These are phyloP conservation scores for Fomitiporia mediterranea DNA, from an alignment of 1,284 basidiomycete species.

Conservation along the genomic window DNA sequence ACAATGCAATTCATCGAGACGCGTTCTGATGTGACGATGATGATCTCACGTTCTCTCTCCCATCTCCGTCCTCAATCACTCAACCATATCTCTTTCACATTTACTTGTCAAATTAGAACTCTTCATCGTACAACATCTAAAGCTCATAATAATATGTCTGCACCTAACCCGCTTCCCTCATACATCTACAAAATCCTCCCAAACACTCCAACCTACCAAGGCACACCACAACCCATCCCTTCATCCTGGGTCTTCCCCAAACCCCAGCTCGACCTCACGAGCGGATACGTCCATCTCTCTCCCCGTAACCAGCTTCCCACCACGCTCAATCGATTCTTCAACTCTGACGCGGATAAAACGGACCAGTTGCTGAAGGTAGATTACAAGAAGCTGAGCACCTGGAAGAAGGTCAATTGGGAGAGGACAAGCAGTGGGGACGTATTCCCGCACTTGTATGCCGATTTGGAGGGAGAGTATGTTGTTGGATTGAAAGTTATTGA, in stretches of 20 bases:
- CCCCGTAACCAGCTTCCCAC: conserved; percentile 21
- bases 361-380: conserved; percentile 25
- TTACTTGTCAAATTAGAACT: too few relatives aligned
- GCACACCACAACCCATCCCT: conserved; percentile 18
- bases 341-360: conserved; percentile 19
- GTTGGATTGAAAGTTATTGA: conserved; percentile 12
- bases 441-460: conserved; percentile 21
- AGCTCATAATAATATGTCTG: conserved; percentile 15
- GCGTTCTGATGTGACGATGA: too few relatives aligned
- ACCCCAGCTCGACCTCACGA: conserved; percentile 23
- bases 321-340: conserved; percentile 25
- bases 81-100: too few relatives aligned
- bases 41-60: too few relatives aligned
- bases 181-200: conserved; percentile 23
- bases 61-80: too few relatives aligned
- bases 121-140: too few relatives aligned
- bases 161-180: conserved; percentile 11
- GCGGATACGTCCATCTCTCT: conserved; percentile 26
- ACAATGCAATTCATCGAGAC: too few relatives aligned
- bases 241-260: conserved; percentile 19
- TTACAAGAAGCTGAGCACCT: conserved; percentile 13
- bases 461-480: conserved; percentile 17
- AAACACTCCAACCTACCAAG: conserved; percentile 16
- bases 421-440: conserved; percentile 16
- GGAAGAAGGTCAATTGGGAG: conserved; percentile 21